A percentile compares a stretch with the other conserved stretches of the same genome.
These are phyloP conservation scores for Pleomassaria siparia DNA, from an alignment of 2,329 filamentous ascomycete genomes.

Conservation along the genomic window DNA sequence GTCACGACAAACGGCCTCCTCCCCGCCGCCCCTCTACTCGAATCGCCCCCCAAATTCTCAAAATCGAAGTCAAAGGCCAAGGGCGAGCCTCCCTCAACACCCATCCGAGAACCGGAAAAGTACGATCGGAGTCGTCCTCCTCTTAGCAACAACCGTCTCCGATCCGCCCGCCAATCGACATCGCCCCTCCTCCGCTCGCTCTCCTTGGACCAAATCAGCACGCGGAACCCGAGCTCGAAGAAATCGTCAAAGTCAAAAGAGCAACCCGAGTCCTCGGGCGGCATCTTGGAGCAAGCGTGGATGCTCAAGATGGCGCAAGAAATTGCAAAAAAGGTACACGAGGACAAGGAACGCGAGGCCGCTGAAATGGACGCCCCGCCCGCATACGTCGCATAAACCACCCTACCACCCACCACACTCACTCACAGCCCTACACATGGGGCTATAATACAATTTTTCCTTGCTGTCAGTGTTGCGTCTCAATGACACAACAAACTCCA, in stretches of 20 bases:
- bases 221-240: constrained; percentile 21
- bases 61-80: constrained; percentile 26
- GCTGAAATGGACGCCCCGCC: constrained; percentile 8
- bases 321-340: constrained; percentile 82
- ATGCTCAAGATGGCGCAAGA: constrained; percentile 93
- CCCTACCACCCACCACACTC: not conserved
- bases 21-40: constrained; percentile 28
- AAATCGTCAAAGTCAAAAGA: constrained; percentile 21
- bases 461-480: no score
- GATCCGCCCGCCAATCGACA: constrained; percentile 33
- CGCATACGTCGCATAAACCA: constrained; percentile 5
- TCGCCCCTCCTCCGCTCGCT: constrained; percentile 41
- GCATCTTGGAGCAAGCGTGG: constrained; percentile 78
- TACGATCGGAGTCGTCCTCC: constrained; percentile 27
- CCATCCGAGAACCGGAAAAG: constrained; percentile 14
- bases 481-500: not conserved
- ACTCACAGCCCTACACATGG: not conserved
- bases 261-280: constrained; percentile 38
- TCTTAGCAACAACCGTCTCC: constrained; percentile 32
- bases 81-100: constrained; percentile 7
- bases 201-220: constrained; percentile 34
- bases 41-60: constrained; percentile 24
- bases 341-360: constrained; percentile 66
- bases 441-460: not conserved
- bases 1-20: constrained; percentile 23